phyloP scores from a whole-genome alignment of 2,329 filamentous ascomycete species.

The Epichloe brachyelytri region DNA sequence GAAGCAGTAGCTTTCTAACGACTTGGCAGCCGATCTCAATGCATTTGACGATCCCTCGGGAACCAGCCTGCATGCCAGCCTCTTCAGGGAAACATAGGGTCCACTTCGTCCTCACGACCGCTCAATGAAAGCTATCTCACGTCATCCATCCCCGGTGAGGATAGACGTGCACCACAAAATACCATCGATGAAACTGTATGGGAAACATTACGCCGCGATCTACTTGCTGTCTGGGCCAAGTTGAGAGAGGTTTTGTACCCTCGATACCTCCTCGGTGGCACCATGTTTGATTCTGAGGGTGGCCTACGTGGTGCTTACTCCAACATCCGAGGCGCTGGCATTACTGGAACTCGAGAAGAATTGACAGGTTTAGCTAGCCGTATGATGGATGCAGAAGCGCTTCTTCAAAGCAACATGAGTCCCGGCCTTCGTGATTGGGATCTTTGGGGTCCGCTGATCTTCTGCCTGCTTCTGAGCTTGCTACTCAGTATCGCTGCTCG shows the following conservation, averaged over 20 bases:
- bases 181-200: constrained; percentile 97
- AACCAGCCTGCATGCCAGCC: constrained; percentile 60
- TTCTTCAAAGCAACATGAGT: constrained; percentile 63
- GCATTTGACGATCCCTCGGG: constrained; percentile 78
- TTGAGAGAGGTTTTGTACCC: constrained; percentile 95
- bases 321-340: constrained; percentile 44
- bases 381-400: constrained; percentile 49
- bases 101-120: constrained; percentile 37
- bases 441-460: constrained; percentile 91
- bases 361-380: constrained; percentile 47
- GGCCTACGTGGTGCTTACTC: constrained; percentile 49
- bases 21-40: constrained; percentile 59
- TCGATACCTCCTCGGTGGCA: constrained; percentile 72
- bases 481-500: constrained; percentile 74
- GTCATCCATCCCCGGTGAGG: constrained; percentile 81
- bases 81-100: constrained; percentile 72
- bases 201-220: constrained; percentile 87
- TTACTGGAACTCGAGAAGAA: constrained; percentile 48
- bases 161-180: constrained; percentile 76
- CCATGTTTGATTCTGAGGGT: constrained; percentile 44
- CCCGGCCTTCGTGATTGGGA: constrained; percentile 93
- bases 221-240: constrained; percentile 93
- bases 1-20: constrained; percentile 2
- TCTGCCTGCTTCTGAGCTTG: constrained; percentile 79
- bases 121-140: constrained; percentile 75